Base-by-base conservation (phyloP, 1,139 yeast genomes). In the Lodderomyces jiufengensis region DNA sequence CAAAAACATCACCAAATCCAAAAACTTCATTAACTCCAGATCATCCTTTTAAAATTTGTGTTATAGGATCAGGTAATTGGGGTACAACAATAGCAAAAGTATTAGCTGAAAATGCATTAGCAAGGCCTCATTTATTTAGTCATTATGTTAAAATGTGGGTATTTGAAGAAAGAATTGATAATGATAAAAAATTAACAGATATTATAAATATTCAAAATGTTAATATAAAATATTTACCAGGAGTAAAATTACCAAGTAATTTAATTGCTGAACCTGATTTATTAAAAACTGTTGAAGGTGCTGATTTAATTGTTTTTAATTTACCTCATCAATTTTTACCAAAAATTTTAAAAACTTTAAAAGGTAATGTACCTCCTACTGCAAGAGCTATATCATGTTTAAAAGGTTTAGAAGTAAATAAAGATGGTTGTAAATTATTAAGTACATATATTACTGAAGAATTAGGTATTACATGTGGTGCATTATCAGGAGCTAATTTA, bases 31-130 rank as follows among this genome's bases (percentile, higher is more conserved):
- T 54, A 35, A 37, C 52, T 3, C 63, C 66, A 14, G 60, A 47
- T 24, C 55, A 53, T 29, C 70, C 71, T 3, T 68, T 66, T 51
- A 59, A 54, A 44, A 57, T 70, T 29, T 63, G 70, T 38, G 67
- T 70, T 18, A 59, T 70, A 41, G 76, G 76, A 13, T 66, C 73
- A 20, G 75, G 76, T 24, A 70, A 69, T 49, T 70, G 75, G 75
- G 76, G 75, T 26, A 70, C 74, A 36, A 66, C 75, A 31, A 65
- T 70, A 34, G 74, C 76, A 38, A 70, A 70, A 46, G 61, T 70
- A 29, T 42, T 68, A 18, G 72, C 75, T 14, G 75, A 70, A 50
- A 70, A 70, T 52, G 61, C 71, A 24, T 47, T 50, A 13, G 59
- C 63, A 13, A 61, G 67, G 46, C 70, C 73, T 5, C 61, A 61